Conservation (phyloP, 306 rosid genomes). For the Pachyrhizus erosus region DNA sequence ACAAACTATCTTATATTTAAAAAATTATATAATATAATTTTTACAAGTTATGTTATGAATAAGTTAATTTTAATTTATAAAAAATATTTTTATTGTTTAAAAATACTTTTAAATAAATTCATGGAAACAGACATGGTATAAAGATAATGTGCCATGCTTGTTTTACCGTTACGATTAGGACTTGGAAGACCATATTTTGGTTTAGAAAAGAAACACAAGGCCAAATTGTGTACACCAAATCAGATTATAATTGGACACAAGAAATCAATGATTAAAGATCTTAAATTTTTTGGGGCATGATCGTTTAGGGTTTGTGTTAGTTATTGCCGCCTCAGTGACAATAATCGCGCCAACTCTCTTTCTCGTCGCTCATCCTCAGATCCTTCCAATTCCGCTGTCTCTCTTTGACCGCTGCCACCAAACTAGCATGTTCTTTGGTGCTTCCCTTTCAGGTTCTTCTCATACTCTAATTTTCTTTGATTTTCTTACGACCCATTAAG, state of each 20-base stretch:
- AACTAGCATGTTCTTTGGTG: constrained; percentile 28
- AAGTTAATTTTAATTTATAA: no score
- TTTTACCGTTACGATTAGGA: neutral
- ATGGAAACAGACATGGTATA: no score
- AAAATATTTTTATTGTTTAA: no score
- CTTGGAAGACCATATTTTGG: neutral
- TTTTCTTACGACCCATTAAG: neutral
- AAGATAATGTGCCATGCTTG: neutral
- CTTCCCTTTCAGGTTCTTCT: constrained; percentile 32
- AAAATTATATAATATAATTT: no score
- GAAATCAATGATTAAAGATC: neutral
- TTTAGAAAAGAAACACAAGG: neutral
- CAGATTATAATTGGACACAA: neutral
- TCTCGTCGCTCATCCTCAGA: neutral
- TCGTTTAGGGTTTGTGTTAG: constrained; percentile 12
- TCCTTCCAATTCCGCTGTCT: neutral
- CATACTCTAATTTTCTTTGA: neutral
- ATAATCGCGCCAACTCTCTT: constrained; percentile 14
- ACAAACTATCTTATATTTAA: no score
- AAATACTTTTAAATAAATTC: no score
- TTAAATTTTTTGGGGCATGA: neutral
- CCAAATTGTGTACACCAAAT: neutral
- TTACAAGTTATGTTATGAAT: no score
- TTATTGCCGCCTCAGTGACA: neutral
- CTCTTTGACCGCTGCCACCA: neutral